Conservation (phyloP, 345 rosid species). For the Cardiospermum halicacabum region DNA sequence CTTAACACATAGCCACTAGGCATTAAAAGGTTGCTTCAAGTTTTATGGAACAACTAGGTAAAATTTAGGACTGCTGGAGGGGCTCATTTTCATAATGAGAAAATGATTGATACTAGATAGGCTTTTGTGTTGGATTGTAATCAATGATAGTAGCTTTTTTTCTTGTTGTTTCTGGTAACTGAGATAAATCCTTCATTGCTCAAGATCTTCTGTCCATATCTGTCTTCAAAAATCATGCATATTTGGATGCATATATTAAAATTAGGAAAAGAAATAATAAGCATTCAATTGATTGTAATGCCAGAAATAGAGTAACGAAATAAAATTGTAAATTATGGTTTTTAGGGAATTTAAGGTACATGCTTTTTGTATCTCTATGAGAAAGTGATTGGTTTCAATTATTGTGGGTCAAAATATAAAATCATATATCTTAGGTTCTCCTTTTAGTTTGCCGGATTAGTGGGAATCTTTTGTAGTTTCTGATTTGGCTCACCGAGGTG, state of each 20-base stretch:
- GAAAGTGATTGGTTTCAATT: not conserved
- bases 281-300: not conserved
- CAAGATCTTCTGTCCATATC: too few relatives aligned
- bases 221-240: not conserved
- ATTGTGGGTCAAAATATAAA: constrained; percentile 4
- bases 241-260: not conserved
- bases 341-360: not conserved
- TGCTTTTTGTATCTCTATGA: not conserved
- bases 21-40: not conserved
- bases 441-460: constrained; percentile 21
- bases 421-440: constrained; percentile 2
- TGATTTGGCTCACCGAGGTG: not conserved
- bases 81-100: not conserved
- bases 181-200: too few relatives aligned
- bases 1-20: not conserved
- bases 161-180: too few relatives aligned
- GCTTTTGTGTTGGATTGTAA: not conserved
- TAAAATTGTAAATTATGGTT: not conserved
- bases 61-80: not conserved
- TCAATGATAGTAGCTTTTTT: too few relatives aligned
- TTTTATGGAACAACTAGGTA: not conserved
- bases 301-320: not conserved
- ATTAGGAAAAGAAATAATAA: not conserved
- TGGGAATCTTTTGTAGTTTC: constrained; percentile 18
- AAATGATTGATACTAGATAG: not conserved